Conservation (phyloP, 2,329 filamentous ascomycete genomes). For the Ceratocystiopsis minuta region DNA sequence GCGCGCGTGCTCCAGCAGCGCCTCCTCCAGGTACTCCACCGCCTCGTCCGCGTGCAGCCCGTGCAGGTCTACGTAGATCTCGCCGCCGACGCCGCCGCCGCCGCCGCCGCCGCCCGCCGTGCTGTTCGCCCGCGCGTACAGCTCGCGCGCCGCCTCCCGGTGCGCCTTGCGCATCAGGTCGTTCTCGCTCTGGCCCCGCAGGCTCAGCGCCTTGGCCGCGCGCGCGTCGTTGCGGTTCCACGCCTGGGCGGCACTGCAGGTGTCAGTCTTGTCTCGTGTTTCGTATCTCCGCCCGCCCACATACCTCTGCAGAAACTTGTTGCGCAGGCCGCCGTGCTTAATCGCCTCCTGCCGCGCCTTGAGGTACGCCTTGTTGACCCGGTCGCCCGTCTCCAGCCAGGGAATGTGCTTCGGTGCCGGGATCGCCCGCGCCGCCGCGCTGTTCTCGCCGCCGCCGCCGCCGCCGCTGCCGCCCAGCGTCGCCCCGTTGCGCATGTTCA, state of each 20-base stretch:
- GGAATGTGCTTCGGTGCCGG: conserved; percentile 80
- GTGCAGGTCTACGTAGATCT: conserved; percentile 90
- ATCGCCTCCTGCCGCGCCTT: conserved; percentile 92
- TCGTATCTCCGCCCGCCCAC: conserved; percentile 6
- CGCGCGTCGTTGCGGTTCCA: conserved; percentile 97
- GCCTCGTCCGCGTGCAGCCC: conserved; percentile 98
- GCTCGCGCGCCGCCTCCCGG: conserved; percentile 73
- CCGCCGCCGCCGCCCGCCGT: conserved; percentile 22
- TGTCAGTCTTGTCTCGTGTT: background rate
- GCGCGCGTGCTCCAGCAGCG: conserved; percentile 64
- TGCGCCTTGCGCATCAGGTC: conserved; percentile 95
- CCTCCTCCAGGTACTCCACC: conserved; percentile 78
- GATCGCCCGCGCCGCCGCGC: conserved; percentile 65
- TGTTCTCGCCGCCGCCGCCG: conserved; percentile 44
- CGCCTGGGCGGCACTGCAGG: conserved; percentile 69
- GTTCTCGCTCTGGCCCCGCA: conserved; percentile 91
- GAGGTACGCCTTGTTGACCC: conserved; percentile 82
- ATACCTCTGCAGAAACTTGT: conserved; percentile 90
- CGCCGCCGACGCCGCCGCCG: conserved; percentile 27
- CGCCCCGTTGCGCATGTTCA: conserved; percentile 33
- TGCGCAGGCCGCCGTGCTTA: conserved; percentile 87
- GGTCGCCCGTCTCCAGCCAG: conserved; percentile 86
- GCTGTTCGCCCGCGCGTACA: conserved; percentile 89
- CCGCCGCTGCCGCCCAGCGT: conserved; percentile 18
- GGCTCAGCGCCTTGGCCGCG: conserved; percentile 82